Conservation (phyloP, 192 early-diverging fungal genomes). For the Chytriomyces sp. region DNA sequence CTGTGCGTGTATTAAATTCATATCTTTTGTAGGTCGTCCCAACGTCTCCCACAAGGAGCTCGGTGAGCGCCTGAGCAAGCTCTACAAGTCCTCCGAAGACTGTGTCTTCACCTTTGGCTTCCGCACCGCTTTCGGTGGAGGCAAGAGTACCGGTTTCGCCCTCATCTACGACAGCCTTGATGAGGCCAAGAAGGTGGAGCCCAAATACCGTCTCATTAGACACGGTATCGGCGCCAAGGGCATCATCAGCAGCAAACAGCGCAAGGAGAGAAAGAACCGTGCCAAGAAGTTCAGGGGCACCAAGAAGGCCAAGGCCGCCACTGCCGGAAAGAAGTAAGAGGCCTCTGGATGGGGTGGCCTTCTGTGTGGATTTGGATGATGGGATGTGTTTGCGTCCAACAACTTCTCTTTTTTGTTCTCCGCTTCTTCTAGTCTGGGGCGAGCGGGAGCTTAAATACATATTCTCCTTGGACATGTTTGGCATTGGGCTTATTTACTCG, state of each 20-base stretch:
- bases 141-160: slow-evolving; percentile 92
- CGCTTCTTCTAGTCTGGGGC: too few species aligned
- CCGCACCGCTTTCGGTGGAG: slow-evolving; percentile 95
- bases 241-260: slow-evolving; percentile 91
- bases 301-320: slow-evolving; percentile 73
- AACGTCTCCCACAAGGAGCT: slow-evolving; percentile 93
- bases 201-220: slow-evolving; percentile 93
- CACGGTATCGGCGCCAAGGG: slow-evolving; percentile 68
- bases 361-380: too few species aligned
- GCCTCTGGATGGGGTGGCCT: too few species aligned
- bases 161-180: slow-evolving; percentile 95
- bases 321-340: slow-evolving; percentile 28
- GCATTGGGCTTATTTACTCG: too few species aligned
- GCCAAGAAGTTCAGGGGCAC: slow-evolving; percentile 98
- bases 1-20: not conserved
- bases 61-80: slow-evolving; percentile 90
- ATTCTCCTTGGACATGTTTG: too few species aligned
- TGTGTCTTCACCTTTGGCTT: slow-evolving; percentile 91
- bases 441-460: too few species aligned
- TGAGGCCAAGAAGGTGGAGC: slow-evolving; percentile 97
- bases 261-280: slow-evolving; percentile 99
- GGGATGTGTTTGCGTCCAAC: too few species aligned
- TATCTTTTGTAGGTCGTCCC: slow-evolving; percentile 55
- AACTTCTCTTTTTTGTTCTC: too few species aligned
- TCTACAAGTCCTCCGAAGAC: slow-evolving; percentile 91